A percentile compares a stretch with the other conserved stretches of the same genome.
These are phyloP conservation scores for Euptelea pleiosperma DNA, from an alignment of 164 flowering plant species.

Conservation along the genomic window DNA sequence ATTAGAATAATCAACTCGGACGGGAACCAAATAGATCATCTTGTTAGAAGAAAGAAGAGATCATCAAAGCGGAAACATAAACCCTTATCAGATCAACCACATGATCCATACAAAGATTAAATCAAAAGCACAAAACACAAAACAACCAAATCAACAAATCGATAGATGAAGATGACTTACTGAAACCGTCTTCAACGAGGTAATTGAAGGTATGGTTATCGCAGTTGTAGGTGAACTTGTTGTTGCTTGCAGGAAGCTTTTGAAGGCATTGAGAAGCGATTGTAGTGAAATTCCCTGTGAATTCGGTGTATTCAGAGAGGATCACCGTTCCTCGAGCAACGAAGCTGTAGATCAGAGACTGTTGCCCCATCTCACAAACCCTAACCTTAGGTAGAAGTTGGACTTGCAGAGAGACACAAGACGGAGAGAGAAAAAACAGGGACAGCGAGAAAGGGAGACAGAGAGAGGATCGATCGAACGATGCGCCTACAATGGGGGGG, in stretches of 20 bases:
- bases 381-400: conserved; percentile 8
- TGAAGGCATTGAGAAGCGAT: conserved; percentile 23
- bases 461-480: not conserved
- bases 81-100: conserved; percentile 1
- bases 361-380: conserved; percentile 17
- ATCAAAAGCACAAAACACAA: no score
- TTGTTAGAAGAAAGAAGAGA: no score
- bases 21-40: no score
- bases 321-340: conserved; percentile 20
- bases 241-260: conserved; percentile 24
- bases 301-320: conserved; percentile 23
- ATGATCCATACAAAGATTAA: not conserved
- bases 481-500: not conserved
- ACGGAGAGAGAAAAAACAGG: conserved; percentile 4
- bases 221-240: conserved; percentile 25
- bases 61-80: not conserved
- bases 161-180: conserved; percentile 9
- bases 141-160: not conserved
- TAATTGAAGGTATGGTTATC: conserved; percentile 25
- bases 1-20: no score
- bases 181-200: conserved; percentile 20
- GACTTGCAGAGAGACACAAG: not conserved
- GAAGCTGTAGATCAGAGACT: conserved; percentile 21
- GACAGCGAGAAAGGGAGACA: no score
- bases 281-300: conserved; percentile 20